Conservation (phyloP, 1,139 yeast species). For the Candida sp. region DNA sequence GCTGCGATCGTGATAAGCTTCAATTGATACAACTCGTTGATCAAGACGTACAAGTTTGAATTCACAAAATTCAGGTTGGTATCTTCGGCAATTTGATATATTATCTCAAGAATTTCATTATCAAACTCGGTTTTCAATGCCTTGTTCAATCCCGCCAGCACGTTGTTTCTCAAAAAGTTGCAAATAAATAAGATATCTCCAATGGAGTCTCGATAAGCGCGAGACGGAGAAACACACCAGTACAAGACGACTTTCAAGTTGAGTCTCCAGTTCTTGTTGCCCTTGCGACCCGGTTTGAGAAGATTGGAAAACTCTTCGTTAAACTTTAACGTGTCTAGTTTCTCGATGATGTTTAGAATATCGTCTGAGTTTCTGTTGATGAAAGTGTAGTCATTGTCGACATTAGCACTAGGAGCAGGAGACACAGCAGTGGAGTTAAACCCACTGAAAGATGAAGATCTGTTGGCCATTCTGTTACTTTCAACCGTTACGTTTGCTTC, state of each 20-base stretch:
- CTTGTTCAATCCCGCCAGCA: constrained; percentile 25
- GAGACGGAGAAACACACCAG: constrained; percentile 54
- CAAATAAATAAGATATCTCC: constrained; percentile 42
- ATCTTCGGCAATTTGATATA: constrained; percentile 49
- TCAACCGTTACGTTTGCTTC: constrained; percentile 1
- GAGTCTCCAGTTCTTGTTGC: constrained; percentile 37
- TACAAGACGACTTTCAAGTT: constrained; percentile 41
- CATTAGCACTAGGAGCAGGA: not conserved
- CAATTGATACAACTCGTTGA: constrained; percentile 57
- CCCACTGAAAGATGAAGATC: not conserved
- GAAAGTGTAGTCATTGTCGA: constrained; percentile 16
- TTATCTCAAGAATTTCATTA: constrained; percentile 48
- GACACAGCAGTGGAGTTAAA: not conserved
- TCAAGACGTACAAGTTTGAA: constrained; percentile 49
- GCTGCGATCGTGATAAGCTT: constrained; percentile 64
- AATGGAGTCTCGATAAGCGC: constrained; percentile 31
- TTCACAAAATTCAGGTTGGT: constrained; percentile 22
- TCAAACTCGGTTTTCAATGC: constrained; percentile 49
- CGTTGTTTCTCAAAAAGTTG: constrained; percentile 40
- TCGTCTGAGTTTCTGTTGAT: constrained; percentile 38
- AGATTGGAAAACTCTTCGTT: constrained; percentile 33
- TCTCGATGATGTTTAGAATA: constrained; percentile 33
- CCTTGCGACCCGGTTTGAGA: constrained; percentile 26
- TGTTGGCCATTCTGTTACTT: not conserved
- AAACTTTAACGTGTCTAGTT: constrained; percentile 35